Conservation (phyloP, 345 rosid genomes). For the Clarkia xantiana region DNA sequence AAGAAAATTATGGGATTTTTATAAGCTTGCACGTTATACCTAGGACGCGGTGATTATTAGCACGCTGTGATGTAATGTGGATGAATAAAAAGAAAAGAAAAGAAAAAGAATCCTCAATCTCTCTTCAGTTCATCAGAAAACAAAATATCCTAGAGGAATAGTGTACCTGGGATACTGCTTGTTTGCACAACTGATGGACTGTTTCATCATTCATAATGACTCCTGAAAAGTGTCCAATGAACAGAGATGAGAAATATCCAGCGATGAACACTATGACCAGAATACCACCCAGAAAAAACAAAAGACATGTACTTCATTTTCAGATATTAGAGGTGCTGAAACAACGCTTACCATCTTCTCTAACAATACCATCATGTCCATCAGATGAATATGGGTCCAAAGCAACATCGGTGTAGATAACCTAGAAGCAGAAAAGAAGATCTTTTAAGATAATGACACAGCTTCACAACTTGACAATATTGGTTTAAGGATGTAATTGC, state of each 20-base stretch:
- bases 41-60: too few species aligned
- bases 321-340: too few species aligned
- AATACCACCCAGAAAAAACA: too few species aligned
- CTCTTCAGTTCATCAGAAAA: slow-evolving; percentile 1
- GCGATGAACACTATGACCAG: too few species aligned
- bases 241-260: slow-evolving; percentile 3
- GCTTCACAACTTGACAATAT: neutral
- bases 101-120: too few species aligned
- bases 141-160: neutral
- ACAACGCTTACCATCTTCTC: slow-evolving; percentile 62
- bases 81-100: too few species aligned
- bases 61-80: too few species aligned
- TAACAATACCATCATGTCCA: slow-evolving; percentile 89
- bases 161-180: slow-evolving; percentile 79
- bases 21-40: too few species aligned
- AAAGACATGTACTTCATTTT: too few species aligned
- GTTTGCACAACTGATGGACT: slow-evolving; percentile 78
- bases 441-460: too few species aligned
- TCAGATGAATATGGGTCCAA: slow-evolving; percentile 76
- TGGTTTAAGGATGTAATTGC: neutral
- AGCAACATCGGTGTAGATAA: slow-evolving; percentile 83
- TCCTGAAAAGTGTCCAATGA: slow-evolving; percentile 26
- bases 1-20: too few species aligned
- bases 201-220: slow-evolving; percentile 92
- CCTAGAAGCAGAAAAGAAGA: slow-evolving; percentile 20